These are phyloP conservation scores for Ceriops zippeliana DNA, from an alignment of 345 rosid genomes.

Conservation along the genomic window DNA sequence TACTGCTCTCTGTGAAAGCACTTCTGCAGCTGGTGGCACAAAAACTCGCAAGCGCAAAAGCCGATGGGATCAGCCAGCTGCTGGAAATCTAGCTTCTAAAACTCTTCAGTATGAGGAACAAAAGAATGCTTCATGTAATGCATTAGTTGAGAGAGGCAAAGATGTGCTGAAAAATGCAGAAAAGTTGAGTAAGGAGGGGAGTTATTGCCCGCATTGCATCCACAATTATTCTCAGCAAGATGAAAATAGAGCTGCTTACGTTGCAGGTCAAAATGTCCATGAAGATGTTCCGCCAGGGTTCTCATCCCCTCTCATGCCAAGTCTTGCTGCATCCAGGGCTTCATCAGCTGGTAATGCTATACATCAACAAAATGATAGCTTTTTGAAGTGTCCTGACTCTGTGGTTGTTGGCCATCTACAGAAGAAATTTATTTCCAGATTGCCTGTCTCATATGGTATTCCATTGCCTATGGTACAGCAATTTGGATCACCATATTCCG, in stretches of 20 bases:
- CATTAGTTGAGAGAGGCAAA: conserved; percentile 22
- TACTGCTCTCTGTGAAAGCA: conserved; percentile 40
- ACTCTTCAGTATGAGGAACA: conserved; percentile 31
- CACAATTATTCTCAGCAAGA: conserved; percentile 22
- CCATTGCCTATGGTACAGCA: conserved; percentile 63
- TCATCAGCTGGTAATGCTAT: conserved; percentile 28
- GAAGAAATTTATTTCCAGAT: conserved; percentile 54
- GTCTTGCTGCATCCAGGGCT: conserved; percentile 33
- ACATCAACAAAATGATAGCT: conserved; percentile 22
- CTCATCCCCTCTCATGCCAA: conserved; percentile 39
- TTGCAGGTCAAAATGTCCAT: conserved; percentile 33
- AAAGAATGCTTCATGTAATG: conserved; percentile 25
- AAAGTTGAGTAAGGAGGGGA: conserved; percentile 20
- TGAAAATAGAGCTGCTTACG: conserved; percentile 20
- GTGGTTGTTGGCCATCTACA: conserved; percentile 47
- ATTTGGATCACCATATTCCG: conserved; percentile 51
- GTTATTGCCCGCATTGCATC: conserved; percentile 13
- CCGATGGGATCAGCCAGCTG: conserved; percentile 93
- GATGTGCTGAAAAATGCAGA: conserved; percentile 14
- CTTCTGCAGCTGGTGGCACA: conserved; percentile 34
- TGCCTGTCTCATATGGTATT: conserved; percentile 80
- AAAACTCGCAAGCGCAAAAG: conserved; percentile 84
- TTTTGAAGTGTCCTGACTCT: conserved; percentile 27
- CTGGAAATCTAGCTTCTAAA: conserved; percentile 24
- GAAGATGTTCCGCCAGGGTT: conserved; percentile 92